phyloP scores from a whole-genome alignment of 1,284 basidiomycete species.

The Heimioporus retisporus region DNA sequence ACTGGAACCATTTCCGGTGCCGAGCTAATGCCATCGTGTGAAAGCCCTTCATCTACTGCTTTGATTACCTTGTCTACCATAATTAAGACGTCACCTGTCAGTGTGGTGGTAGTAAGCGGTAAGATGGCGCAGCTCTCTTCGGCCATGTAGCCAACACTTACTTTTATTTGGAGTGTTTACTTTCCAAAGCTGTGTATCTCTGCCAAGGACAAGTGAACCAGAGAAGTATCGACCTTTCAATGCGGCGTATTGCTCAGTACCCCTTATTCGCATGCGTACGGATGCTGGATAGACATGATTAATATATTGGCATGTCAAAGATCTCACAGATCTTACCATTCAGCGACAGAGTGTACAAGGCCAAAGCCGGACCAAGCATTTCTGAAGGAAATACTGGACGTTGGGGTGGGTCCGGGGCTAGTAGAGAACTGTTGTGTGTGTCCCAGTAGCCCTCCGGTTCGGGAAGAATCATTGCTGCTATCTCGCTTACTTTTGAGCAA shows the following conservation, averaged over 20 bases:
- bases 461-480: neutral
- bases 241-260: neutral
- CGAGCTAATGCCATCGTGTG: slow-evolving; percentile 2
- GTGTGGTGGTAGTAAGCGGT: no score
- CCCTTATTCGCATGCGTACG: neutral
- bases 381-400: neutral
- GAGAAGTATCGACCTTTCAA: neutral
- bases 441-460: neutral
- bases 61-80: slow-evolving; percentile 1
- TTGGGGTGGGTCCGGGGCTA: neutral
- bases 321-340: neutral
- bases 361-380: neutral
- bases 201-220: neutral
- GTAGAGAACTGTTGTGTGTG: neutral
- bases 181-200: neutral
- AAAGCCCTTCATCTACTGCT: slow-evolving; percentile 7
- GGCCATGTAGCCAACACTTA: neutral
- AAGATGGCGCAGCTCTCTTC: neutral
- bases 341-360: neutral
- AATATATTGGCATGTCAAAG: neutral
- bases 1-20: neutral
- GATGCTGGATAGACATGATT: neutral
- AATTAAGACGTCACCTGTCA: neutral
- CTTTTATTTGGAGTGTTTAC: neutral
- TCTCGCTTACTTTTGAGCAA: neutral